Conservation (phyloP, 805 yeast species). For the Kurtzmaniella cleridarum region DNA sequence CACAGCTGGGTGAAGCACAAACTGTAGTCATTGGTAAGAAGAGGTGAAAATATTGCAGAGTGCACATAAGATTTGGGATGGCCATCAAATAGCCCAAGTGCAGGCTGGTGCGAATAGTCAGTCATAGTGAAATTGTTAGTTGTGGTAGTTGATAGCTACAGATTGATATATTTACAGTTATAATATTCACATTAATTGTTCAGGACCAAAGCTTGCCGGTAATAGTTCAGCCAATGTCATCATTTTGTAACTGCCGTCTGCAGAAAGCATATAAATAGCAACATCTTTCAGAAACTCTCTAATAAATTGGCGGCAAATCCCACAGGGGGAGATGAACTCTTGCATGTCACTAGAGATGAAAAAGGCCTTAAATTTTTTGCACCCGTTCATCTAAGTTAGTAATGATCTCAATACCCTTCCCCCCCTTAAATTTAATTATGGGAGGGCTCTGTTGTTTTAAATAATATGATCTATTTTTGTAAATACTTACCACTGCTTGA, state of each 20-base stretch:
- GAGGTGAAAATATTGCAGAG: not conserved
- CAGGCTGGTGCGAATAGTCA: too few relatives aligned
- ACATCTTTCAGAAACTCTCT: constrained; percentile 66
- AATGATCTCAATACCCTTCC: too few relatives aligned
- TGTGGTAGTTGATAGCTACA: too few relatives aligned
- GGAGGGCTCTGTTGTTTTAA: too few relatives aligned
- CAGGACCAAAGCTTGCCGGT: constrained; percentile 88
- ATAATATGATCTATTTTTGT: too few relatives aligned
- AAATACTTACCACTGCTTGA: constrained; percentile 28
- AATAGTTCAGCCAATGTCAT: constrained; percentile 58
- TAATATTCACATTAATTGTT: constrained; percentile 32
- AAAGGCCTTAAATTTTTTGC: constrained; percentile 46
- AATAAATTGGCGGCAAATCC: constrained; percentile 86
- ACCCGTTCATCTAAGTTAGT: constrained; percentile 30
- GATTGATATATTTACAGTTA: constrained; percentile 4
- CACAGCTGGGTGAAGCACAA: constrained; percentile 83
- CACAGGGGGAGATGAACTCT: constrained; percentile 79
- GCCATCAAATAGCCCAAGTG: too few relatives aligned
- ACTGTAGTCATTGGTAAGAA: constrained; percentile 12
- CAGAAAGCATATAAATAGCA: constrained; percentile 66
- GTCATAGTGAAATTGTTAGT: too few relatives aligned
- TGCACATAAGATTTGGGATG: not conserved
- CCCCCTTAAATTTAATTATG: too few relatives aligned
- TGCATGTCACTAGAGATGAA: constrained; percentile 61
- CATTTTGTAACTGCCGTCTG: constrained; percentile 41